Conservation (phyloP, 176 grass and related monocot genomes). For the Triticum turgidum region DNA sequence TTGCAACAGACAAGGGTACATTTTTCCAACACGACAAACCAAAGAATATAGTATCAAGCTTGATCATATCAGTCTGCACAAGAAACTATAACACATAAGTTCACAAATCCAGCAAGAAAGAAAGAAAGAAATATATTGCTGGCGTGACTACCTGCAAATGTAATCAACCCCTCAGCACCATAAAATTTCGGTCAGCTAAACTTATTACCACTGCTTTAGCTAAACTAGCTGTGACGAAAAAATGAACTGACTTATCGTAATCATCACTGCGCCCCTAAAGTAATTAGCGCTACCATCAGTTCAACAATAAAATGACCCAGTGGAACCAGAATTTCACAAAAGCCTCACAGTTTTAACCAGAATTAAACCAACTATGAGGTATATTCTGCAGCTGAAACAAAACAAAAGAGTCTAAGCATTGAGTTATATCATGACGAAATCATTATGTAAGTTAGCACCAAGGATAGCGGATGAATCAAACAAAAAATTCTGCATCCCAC, state of each 20-base stretch:
- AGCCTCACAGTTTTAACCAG: neutral
- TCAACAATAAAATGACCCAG: neutral
- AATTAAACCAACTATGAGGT: neutral
- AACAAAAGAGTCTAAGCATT: slow-evolving; percentile 13
- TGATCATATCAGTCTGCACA: neutral
- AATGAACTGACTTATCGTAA: neutral
- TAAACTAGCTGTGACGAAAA: neutral
- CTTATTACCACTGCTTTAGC: slow-evolving; percentile 1
- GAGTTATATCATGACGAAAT: neutral
- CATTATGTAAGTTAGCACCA: neutral
- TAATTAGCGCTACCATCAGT: neutral
- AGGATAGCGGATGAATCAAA: neutral
- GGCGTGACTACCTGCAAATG: neutral
- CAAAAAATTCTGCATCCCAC: neutral
- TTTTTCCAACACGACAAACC: neutral
- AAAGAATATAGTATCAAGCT: neutral
- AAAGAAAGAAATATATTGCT: neutral
- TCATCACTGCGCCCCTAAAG: neutral
- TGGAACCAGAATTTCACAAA: slow-evolving; percentile 21
- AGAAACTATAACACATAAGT: neutral
- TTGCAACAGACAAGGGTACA: neutral
- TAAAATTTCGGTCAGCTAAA: neutral
- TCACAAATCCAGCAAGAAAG: neutral
- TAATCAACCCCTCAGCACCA: neutral
- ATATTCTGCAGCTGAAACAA: neutral